Evolutionary conservation across 371 early-diverging fungal species (phyloP).

Genomic region (Mucor plumbeus): DNA sequence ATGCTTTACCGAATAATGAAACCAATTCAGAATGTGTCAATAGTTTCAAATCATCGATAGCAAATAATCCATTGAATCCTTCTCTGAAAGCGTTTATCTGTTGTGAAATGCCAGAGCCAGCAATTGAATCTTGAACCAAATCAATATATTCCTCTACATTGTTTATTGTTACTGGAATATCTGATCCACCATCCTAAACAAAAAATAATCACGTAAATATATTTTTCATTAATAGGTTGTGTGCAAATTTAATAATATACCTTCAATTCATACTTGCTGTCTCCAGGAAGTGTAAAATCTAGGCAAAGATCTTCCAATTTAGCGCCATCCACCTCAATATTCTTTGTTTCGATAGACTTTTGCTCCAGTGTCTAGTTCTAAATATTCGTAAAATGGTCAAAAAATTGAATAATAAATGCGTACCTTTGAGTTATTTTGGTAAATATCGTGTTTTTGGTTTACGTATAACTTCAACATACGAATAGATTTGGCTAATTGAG

Average conservation of each 20-base stretch:
- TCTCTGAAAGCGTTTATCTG: constrained; percentile 79
- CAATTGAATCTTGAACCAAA: constrained; percentile 67
- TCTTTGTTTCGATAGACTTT: constrained; percentile 40
- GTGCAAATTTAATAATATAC: constrained; percentile 21
- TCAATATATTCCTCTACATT: constrained; percentile 82
- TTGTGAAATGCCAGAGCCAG: constrained; percentile 73
- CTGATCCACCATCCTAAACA: constrained; percentile 57
- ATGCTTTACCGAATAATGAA: constrained; percentile 65
- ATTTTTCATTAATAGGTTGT: too few species aligned
- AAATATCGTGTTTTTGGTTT: constrained; percentile 56
- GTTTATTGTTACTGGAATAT: constrained; percentile 70
- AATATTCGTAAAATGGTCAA: not conserved
- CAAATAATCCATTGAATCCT: constrained; percentile 84
- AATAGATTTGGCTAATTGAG: constrained; percentile 72
- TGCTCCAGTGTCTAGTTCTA: constrained; percentile 27
- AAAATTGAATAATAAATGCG: not conserved
- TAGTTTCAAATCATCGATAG: constrained; percentile 67
- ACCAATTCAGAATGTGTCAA: constrained; percentile 79
- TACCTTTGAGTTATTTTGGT: constrained; percentile 47
- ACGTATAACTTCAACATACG: constrained; percentile 65
- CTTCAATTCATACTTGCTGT: constrained; percentile 65
- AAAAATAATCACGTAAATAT: not conserved
- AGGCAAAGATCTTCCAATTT: constrained; percentile 72
- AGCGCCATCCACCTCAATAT: constrained; percentile 56
- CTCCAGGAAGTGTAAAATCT: constrained; percentile 88